phyloP scores from a whole-genome alignment of 495 filamentous ascomycete species.

The Sporormia fimetaria region DNA sequence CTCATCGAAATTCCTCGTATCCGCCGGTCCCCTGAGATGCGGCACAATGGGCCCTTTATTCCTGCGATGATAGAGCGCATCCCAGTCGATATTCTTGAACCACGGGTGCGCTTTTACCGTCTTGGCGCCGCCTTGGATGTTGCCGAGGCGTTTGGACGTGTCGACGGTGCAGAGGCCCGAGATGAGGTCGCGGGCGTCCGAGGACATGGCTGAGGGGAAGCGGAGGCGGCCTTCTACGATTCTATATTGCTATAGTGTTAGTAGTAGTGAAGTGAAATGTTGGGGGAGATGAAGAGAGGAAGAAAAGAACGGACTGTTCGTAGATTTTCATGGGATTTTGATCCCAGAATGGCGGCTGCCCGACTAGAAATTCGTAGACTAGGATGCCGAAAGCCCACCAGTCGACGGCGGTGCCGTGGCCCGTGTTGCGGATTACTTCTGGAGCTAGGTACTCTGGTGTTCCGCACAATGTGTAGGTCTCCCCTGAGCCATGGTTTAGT shows the following conservation, averaged over 20 bases:
- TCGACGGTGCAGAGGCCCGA: constrained; percentile 79
- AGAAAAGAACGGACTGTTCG: constrained; percentile 50
- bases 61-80: constrained; percentile 56
- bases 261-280: background rate
- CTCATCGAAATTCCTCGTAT: constrained; percentile 82
- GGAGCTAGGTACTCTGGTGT: constrained; percentile 95
- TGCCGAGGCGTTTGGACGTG: constrained; percentile 73
- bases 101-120: constrained; percentile 82
- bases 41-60: constrained; percentile 78
- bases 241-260: constrained; percentile 35
- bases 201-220: constrained; percentile 58
- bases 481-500: constrained; percentile 37
- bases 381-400: constrained; percentile 98
- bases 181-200: constrained; percentile 74
- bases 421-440: constrained; percentile 91
- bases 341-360: constrained; percentile 96
- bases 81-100: constrained; percentile 75
- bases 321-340: constrained; percentile 94
- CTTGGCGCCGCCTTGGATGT: constrained; percentile 72
- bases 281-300: background rate
- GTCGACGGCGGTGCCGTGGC: constrained; percentile 92
- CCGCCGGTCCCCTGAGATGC: constrained; percentile 63
- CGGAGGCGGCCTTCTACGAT: constrained; percentile 64
- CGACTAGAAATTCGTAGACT: constrained; percentile 91
- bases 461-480: constrained; percentile 94